These are phyloP conservation scores for Candida nanaspora DNA, from an alignment of 805 yeast species.

Conservation along the genomic window DNA sequence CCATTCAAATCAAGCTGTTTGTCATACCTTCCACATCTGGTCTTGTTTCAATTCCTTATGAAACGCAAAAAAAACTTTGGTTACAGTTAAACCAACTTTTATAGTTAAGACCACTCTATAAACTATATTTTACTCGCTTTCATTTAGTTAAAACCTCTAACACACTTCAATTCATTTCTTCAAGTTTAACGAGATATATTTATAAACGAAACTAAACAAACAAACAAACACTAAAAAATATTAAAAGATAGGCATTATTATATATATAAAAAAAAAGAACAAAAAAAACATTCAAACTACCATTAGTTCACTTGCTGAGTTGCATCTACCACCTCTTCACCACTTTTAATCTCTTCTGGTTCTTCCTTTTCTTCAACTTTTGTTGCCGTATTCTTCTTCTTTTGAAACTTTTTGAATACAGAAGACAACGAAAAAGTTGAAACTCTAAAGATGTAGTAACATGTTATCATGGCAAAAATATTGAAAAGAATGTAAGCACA, in stretches of 20 bases:
- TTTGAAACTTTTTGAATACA: not conserved
- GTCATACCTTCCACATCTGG: conserved; percentile 76
- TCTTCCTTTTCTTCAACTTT: not conserved
- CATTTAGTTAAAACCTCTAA: too few relatives aligned
- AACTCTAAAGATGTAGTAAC: conserved; percentile 30
- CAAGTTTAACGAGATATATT: too few relatives aligned
- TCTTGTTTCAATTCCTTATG: conserved; percentile 45
- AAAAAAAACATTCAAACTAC: too few relatives aligned
- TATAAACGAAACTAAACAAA: too few relatives aligned
- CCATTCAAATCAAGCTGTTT: conserved; percentile 27
- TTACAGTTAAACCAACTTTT: conserved; percentile 23
- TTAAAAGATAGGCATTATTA: too few relatives aligned
- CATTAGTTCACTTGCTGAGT: too few relatives aligned
- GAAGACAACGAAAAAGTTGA: not conserved
- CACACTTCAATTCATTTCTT: too few relatives aligned
- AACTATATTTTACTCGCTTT: not conserved
- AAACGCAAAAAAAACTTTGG: conserved; percentile 45
- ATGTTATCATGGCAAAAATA: conserved; percentile 28
- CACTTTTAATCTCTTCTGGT: not conserved
- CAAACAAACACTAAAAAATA: too few relatives aligned
- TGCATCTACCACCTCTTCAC: too few relatives aligned
- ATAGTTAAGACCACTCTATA: not conserved
- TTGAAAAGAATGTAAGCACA: conserved; percentile 53
- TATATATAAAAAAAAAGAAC: too few relatives aligned
- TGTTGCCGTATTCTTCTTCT: not conserved